A percentile compares a stretch with the other conserved stretches of the same genome.
These are phyloP conservation scores for Tuber brumale DNA, from an alignment of 495 filamentous ascomycete genomes.

Conservation along the genomic window DNA sequence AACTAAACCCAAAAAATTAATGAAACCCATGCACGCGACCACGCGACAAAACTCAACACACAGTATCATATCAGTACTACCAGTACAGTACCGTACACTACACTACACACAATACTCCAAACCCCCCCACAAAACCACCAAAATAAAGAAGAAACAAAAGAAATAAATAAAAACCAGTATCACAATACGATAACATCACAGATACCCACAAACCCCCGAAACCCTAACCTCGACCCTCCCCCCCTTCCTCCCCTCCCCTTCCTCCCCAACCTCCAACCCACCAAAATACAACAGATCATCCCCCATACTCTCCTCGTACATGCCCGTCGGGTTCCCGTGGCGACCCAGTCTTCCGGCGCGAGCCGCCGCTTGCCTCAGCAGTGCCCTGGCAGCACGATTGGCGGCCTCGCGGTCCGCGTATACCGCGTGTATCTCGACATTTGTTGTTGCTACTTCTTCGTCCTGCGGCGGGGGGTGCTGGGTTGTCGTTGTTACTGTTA, in stretches of 20 bases:
- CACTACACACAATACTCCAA: no score
- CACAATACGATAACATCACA: neutral
- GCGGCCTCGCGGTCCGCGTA: conserved; percentile 22
- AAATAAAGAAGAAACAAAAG: no score
- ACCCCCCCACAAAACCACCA: neutral
- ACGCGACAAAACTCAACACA: neutral
- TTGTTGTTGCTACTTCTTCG: no score
- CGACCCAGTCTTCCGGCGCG: conserved; percentile 19
- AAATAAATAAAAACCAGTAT: no score
- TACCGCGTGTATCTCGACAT: conserved; percentile 10
- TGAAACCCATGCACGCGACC: neutral
- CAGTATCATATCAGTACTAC: no score
- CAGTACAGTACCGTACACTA: no score
- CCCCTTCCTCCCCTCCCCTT: conserved; percentile 13
- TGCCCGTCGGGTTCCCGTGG: conserved; percentile 9
- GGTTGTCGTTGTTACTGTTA: neutral
- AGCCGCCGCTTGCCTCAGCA: conserved; percentile 18
- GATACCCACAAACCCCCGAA: neutral
- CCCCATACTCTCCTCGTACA: conserved; percentile 29
- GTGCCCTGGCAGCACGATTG: conserved; percentile 21
- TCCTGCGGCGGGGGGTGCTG: neutral
- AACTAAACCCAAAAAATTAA: neutral
- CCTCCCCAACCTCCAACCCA: conserved; percentile 11
- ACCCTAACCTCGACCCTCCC: conserved; percentile 21
- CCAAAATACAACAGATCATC: conserved; percentile 18